A percentile compares a stretch with the other conserved stretches of the same genome.
These are phyloP conservation scores for Adansonia digitata DNA, from an alignment of 345 rosid species.

Conservation along the genomic window DNA sequence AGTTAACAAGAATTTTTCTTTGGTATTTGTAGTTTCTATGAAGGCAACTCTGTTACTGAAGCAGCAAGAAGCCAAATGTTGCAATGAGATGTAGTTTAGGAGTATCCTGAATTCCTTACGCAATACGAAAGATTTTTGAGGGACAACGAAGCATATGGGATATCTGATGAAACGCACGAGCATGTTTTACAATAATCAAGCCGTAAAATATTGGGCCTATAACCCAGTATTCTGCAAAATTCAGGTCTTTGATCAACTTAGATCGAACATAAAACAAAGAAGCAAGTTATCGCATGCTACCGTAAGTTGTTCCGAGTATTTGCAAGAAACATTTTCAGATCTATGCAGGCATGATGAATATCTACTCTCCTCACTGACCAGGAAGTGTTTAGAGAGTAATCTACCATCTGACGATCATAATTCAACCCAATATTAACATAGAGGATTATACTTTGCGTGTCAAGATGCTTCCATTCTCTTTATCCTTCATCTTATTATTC, in stretches of 20 bases:
- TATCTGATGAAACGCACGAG: not conserved
- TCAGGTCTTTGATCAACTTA: not conserved
- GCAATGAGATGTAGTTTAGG: not conserved
- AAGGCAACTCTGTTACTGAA: not conserved
- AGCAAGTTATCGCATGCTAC: not conserved
- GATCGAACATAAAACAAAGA: not conserved
- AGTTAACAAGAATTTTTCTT: not conserved
- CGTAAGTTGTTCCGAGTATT: not conserved
- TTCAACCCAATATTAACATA: not conserved
- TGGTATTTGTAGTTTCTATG: not conserved
- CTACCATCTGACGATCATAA: not conserved
- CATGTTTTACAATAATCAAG: not conserved
- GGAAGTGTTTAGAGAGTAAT: not conserved
- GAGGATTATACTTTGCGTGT: not conserved
- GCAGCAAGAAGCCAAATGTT: not conserved
- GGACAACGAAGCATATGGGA: not conserved
- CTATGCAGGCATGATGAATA: not conserved
- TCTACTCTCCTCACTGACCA: not conserved
- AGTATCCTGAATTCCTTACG: not conserved
- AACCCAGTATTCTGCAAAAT: not conserved
- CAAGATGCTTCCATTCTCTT: not conserved
- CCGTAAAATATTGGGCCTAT: not conserved
- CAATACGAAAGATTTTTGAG: not conserved
- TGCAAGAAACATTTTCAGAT: not conserved
- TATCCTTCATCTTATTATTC: not conserved